These are phyloP conservation scores for Calonectria naviculata DNA, from an alignment of 2,329 filamentous ascomycete species.

Conservation along the genomic window DNA sequence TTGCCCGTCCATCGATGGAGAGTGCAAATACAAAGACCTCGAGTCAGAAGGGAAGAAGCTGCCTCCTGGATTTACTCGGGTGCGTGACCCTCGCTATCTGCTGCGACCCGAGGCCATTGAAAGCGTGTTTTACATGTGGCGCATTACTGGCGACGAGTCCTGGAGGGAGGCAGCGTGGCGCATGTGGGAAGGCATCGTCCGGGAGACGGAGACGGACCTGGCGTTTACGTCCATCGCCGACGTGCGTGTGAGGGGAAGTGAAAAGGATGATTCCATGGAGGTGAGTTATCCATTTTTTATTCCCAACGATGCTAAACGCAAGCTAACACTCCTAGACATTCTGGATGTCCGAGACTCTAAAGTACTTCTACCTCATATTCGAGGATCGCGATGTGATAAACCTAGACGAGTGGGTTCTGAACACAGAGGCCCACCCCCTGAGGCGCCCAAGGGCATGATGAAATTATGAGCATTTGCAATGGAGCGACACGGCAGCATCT, in stretches of 20 bases:
- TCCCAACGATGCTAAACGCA: background rate
- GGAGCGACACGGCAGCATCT: background rate
- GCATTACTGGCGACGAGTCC: slow-evolving; percentile 57
- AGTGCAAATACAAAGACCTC: slow-evolving; percentile 48
- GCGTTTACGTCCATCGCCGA: slow-evolving; percentile 56
- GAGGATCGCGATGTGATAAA: slow-evolving; percentile 71
- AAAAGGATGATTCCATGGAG: slow-evolving; percentile 72
- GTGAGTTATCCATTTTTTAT: slow-evolving; percentile 41
- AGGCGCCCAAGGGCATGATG: slow-evolving; percentile 43
- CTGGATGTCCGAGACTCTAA: slow-evolving; percentile 81
- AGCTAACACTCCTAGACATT: slow-evolving; percentile 60
- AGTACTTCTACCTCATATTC: slow-evolving; percentile 82
- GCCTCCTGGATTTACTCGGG: slow-evolving; percentile 68
- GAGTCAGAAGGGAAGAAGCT: slow-evolving; percentile 39
- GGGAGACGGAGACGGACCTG: slow-evolving; percentile 54
- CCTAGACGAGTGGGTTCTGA: slow-evolving; percentile 77
- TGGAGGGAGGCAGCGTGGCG: slow-evolving; percentile 59
- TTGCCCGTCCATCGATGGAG: slow-evolving; percentile 47
- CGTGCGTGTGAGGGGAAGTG: slow-evolving; percentile 44
- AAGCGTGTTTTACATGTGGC: slow-evolving; percentile 63
- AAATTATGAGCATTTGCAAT: slow-evolving; percentile 17
- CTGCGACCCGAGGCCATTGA: slow-evolving; percentile 64
- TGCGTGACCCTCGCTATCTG: slow-evolving; percentile 55
- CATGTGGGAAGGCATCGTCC: slow-evolving; percentile 58
- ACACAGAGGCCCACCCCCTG: slow-evolving; percentile 67